Evolutionary conservation across 257 asterid species (phyloP), one percentile per base, ranked within the genome.

Genomic region (Fraxinus cuspidata): DNA sequence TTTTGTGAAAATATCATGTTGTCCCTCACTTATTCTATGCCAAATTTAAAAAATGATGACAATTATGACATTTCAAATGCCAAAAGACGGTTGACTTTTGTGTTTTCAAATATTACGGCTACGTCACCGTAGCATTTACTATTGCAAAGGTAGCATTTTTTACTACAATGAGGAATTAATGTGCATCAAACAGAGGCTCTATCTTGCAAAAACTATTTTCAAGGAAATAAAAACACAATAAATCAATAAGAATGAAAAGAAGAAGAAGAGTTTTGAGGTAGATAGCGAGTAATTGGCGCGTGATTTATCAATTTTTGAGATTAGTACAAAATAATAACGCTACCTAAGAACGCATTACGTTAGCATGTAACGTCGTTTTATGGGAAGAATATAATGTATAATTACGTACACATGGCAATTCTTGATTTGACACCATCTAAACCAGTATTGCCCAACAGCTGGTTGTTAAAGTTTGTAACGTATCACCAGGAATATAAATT

Each of bases 371-470:
- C 75, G 32, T 38, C 71, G 27, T 31, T 77, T 40, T 42, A 56
- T n/a, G 75, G 15, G 51, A 74, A 74, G 79, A 78, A 73, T 79
- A 78, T 72, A 53, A 68, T 78, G 11, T 19, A 63, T 25, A 63
- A 10, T 25, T 35, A 76, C 27, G 83, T 40, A 70, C 88, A 81
- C 87, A 84, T 82, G 84, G 63, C 81, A 75, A 81, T 84, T 81
- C 79, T 84, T 79, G 63, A 71, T 58, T 74, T 27, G 58, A 60
- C 68, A 23, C 6, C 75, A 58, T 40, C 75, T 25, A 21, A 40
- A 71, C 7, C 35, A 77, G 75, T 64, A 71, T 76, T 84, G 87
- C 85, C 78, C 34, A 79, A 72, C 84, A 86, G 86, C 87, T 84
- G 80, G 76, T 79, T 37, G 66, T 37, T 34, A 73, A 78, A 56